phyloP scores from a whole-genome alignment of 768 basidiomycete genomes.

The Leccinum boreale region DNA sequence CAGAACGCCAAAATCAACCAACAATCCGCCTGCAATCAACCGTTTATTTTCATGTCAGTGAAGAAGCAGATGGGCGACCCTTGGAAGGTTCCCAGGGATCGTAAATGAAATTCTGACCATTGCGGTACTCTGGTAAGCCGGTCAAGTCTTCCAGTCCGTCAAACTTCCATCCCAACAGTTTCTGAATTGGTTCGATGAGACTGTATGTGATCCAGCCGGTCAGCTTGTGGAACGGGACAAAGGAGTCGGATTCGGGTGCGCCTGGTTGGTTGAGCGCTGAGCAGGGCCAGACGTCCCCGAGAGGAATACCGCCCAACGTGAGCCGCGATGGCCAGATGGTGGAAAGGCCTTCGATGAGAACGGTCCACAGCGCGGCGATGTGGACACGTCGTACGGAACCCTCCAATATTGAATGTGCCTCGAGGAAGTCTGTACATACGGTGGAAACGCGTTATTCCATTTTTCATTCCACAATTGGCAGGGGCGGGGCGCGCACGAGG shows the following conservation, averaged over 20 bases:
- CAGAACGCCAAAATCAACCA: slow-evolving; percentile 82
- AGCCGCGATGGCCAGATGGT: slow-evolving; percentile 86
- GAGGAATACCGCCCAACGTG: slow-evolving; percentile 59
- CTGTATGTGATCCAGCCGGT: slow-evolving; percentile 93
- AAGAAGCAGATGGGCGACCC: not conserved
- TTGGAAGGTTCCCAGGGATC: not conserved
- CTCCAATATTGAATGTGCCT: slow-evolving; percentile 46
- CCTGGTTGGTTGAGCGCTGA: slow-evolving; percentile 39
- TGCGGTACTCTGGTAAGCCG: slow-evolving; percentile 93
- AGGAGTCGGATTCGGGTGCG: slow-evolving; percentile 46
- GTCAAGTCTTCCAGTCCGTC: slow-evolving; percentile 83
- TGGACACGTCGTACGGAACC: slow-evolving; percentile 50
- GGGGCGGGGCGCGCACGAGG: not conserved
- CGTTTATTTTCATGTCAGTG: not conserved
- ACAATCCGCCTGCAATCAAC: slow-evolving; percentile 64
- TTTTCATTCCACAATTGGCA: not conserved
- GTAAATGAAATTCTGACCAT: slow-evolving; percentile 42
- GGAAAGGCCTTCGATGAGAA: slow-evolving; percentile 77
- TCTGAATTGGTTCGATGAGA: slow-evolving; percentile 80
- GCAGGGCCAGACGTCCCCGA: slow-evolving; percentile 96
- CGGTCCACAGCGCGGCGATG: slow-evolving; percentile 75
- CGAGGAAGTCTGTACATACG: slow-evolving; percentile 58
- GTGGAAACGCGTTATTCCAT: not conserved
- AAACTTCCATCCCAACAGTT: slow-evolving; percentile 75
- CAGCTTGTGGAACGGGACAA: slow-evolving; percentile 96